A percentile compares a stretch with the other conserved stretches of the same genome.
phyloP scores from a whole-genome alignment of 352 stramenopile species.

The Discostella stelligera region DNA sequence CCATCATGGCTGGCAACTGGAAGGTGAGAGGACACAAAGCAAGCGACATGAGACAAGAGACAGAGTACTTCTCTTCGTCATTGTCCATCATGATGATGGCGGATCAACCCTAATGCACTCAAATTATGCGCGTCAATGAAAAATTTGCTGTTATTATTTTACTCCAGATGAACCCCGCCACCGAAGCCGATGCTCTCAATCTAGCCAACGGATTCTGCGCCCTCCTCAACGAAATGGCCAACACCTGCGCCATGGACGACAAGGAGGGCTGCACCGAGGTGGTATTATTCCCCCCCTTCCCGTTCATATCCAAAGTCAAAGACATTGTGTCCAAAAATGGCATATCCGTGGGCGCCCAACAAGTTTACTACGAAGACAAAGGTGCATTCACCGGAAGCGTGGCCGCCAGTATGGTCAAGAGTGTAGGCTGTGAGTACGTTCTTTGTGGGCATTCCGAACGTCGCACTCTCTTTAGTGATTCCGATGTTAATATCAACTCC shows the following conservation, averaged over 20 bases:
- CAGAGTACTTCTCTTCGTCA: conserved; percentile 1
- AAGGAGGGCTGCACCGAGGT: conserved; percentile 54
- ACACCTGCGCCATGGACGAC: conserved; percentile 45
- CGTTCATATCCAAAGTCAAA: conserved; percentile 51
- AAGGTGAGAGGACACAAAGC: conserved; percentile 22
- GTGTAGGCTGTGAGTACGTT: conserved; percentile 63
- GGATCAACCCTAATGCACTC: no score
- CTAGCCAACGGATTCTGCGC: conserved; percentile 36
- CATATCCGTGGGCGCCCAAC: conserved; percentile 84
- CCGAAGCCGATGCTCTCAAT: conserved; percentile 48
- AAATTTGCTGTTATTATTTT: no score
- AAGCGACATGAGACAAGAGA: neutral
- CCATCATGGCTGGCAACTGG: conserved; percentile 56
- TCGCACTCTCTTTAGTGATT: conserved; percentile 70
- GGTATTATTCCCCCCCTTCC: conserved; percentile 59
- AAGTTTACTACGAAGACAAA: conserved; percentile 78
- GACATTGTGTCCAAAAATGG: conserved; percentile 43
- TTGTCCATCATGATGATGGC: neutral
- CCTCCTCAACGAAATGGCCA: conserved; percentile 38
- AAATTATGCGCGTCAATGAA: no score
- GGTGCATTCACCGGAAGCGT: conserved; percentile 87
- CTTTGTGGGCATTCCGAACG: conserved; percentile 66
- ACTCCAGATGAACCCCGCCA: conserved; percentile 47
- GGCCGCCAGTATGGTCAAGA: conserved; percentile 78
- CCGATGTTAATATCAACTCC: conserved; percentile 85